These are phyloP conservation scores for Simmondsia chinensis DNA, from an alignment of 148 eudicot species.

Conservation along the genomic window DNA sequence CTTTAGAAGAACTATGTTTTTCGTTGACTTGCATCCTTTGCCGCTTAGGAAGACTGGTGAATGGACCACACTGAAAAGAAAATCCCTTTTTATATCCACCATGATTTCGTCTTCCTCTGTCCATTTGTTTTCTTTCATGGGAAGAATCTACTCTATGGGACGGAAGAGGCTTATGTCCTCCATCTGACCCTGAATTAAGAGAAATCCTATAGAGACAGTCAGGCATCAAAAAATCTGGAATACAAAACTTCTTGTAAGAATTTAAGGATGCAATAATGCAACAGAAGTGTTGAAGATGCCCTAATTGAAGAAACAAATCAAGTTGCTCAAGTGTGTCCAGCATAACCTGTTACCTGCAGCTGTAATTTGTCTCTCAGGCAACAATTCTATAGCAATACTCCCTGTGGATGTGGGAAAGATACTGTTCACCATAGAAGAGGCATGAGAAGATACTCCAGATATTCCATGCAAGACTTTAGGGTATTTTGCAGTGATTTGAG, in stretches of 20 bases:
- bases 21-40: slow-evolving; percentile 13
- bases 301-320: slow-evolving; percentile 7
- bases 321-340: slow-evolving; percentile 5
- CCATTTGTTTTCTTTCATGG: slow-evolving; percentile 17
- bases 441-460: slow-evolving; percentile 18
- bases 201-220: slow-evolving; percentile 4
- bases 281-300: slow-evolving; percentile 4
- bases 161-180: slow-evolving; percentile 25
- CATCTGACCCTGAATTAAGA: slow-evolving; percentile 23
- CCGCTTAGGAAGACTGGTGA: slow-evolving; percentile 12
- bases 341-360: slow-evolving; percentile 63
- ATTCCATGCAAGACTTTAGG: slow-evolving; percentile 15
- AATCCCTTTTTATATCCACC: slow-evolving; percentile 22
- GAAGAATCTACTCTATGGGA: slow-evolving; percentile 18
- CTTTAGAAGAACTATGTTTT: slow-evolving; percentile 15
- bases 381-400: slow-evolving; percentile 16
- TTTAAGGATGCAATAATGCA: neutral
- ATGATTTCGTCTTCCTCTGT: slow-evolving; percentile 19
- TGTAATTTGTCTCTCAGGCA: slow-evolving; percentile 13
- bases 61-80: slow-evolving; percentile 12
- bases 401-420: slow-evolving; percentile 15
- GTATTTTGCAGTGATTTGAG: slow-evolving; percentile 13
- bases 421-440: slow-evolving; percentile 15
- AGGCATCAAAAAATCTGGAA: slow-evolving; percentile 4
- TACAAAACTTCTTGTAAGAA: slow-evolving; percentile 1